Evolutionary conservation across 2,329 filamentous ascomycete genomes (phyloP).

Genomic region (Akanthomyces muscarius): DNA sequence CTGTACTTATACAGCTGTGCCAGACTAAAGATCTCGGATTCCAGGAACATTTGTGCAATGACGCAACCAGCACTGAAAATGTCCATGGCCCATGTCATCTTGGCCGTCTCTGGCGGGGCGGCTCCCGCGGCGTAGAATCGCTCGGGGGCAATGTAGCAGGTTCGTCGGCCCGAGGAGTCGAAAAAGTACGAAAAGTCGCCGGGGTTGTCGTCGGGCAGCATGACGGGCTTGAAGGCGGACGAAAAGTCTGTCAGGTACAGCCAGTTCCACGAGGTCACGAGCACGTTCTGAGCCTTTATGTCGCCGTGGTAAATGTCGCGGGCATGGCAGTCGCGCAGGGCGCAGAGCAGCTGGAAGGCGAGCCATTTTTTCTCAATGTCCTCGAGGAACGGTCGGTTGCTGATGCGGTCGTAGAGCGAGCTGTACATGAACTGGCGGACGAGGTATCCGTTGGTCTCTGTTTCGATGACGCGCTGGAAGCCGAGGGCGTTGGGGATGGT

Average conservation of each 20-base stretch:
- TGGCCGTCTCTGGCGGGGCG: slow-evolving; percentile 55
- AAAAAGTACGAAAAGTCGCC: slow-evolving; percentile 98
- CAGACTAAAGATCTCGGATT: slow-evolving; percentile 94
- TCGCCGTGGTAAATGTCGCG: slow-evolving; percentile 92
- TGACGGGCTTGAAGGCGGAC: slow-evolving; percentile 88
- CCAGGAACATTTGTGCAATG: slow-evolving; percentile 92
- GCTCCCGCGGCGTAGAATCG: slow-evolving; percentile 74
- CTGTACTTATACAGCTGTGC: slow-evolving; percentile 95
- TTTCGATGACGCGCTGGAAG: slow-evolving; percentile 90
- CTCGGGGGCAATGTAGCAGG: slow-evolving; percentile 93
- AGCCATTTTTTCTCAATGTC: slow-evolving; percentile 99
- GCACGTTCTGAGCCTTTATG: slow-evolving; percentile 95
- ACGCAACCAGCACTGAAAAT: slow-evolving; percentile 96
- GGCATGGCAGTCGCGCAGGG: slow-evolving; percentile 84
- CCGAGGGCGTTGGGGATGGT: slow-evolving; percentile 87
- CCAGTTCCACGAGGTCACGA: slow-evolving; percentile 99
- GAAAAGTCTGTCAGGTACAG: slow-evolving; percentile 97
- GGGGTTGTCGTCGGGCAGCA: slow-evolving; percentile 92
- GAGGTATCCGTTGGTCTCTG: slow-evolving; percentile 84
- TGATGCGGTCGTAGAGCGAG: slow-evolving; percentile 94
- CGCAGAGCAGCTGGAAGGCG: slow-evolving; percentile 90
- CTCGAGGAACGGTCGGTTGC: slow-evolving; percentile 92
- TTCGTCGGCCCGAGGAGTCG: slow-evolving; percentile 84
- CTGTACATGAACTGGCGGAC: slow-evolving; percentile 94
- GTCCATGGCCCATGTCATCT: slow-evolving; percentile 91